Percentiles rank a stretch among this genome's conserved stretches.
Evolutionary conservation across 2,329 filamentous ascomycete genomes (phyloP).

Genomic region (Zelopaecilomyces penicillatus): DNA sequence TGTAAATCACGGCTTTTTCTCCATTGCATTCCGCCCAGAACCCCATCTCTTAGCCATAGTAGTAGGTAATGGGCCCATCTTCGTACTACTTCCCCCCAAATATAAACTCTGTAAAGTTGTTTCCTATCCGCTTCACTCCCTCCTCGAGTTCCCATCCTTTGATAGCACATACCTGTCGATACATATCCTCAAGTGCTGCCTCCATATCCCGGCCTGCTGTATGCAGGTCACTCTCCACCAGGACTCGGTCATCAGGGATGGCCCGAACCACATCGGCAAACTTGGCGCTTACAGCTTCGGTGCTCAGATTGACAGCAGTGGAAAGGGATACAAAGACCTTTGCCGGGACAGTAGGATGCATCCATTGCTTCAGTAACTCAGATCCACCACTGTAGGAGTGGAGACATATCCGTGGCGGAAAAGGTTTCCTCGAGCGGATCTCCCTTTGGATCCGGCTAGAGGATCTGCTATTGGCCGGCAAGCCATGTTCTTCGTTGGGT

Average conservation of each 20-base stretch:
- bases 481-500: conserved; percentile 17
- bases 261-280: conserved; percentile 59
- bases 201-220: conserved; percentile 78
- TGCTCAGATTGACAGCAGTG: conserved; percentile 66
- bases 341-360: conserved; percentile 62
- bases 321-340: conserved; percentile 87
- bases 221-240: conserved; percentile 89
- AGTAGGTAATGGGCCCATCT: neutral
- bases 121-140: conserved; percentile 57
- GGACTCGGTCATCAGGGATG: conserved; percentile 67
- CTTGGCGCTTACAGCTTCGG: conserved; percentile 34
- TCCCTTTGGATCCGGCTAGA: too few relatives aligned
- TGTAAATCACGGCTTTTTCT: neutral
- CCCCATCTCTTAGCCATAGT: too few relatives aligned
- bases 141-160: conserved; percentile 70
- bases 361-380: conserved; percentile 70
- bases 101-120: conserved; percentile 72
- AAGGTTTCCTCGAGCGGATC: conserved; percentile 42
- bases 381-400: conserved; percentile 83
- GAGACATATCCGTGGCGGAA: conserved; percentile 81
- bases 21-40: neutral
- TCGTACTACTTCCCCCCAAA: conserved; percentile 39
- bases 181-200: conserved; percentile 61
- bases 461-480: neutral
- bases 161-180: conserved; percentile 65